Conservation (phyloP, 2,329 filamentous ascomycete genomes). For the Ceratocystis huliohia region DNA sequence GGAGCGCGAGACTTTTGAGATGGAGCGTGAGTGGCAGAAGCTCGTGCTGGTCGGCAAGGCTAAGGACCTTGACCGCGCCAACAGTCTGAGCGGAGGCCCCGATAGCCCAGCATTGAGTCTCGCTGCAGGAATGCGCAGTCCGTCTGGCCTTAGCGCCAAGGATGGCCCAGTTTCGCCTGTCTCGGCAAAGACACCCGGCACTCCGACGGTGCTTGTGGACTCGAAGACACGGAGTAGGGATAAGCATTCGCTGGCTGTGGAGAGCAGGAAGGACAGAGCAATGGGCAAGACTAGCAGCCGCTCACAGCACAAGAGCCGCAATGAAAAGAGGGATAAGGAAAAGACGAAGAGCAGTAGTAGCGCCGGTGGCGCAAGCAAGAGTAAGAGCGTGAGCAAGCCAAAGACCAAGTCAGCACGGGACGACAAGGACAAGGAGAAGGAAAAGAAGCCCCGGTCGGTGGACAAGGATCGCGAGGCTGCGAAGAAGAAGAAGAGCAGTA, state of each 20-base stretch:
- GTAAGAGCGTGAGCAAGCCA: background rate
- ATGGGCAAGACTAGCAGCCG: background rate
- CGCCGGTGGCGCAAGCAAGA: background rate
- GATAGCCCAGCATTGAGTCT: constrained; percentile 3
- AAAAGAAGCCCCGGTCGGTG: constrained; percentile 16
- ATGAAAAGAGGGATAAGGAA: background rate
- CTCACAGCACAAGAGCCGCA: background rate
- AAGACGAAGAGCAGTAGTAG: background rate
- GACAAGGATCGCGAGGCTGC: background rate
- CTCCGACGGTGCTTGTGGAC: background rate
- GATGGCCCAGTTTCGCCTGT: background rate
- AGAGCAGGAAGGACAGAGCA: background rate
- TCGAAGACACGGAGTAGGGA: background rate
- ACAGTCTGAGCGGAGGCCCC: background rate
- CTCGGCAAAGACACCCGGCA: background rate
- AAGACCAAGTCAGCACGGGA: constrained; percentile 1
- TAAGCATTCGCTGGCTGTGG: background rate
- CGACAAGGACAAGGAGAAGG: constrained; percentile 15
- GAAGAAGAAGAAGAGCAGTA: constrained; percentile 6
- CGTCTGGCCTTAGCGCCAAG: constrained; percentile 1
- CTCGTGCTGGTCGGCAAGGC: constrained; percentile 13
- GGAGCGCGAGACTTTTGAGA: constrained; percentile 22
- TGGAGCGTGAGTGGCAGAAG: constrained; percentile 21
- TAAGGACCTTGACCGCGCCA: constrained; percentile 8
- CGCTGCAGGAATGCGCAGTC: constrained; percentile 15